A percentile compares a stretch with the other conserved stretches of the same genome.
These are phyloP conservation scores for Aschersonia sp. DNA, from an alignment of 2,329 filamentous ascomycete species.

Conservation along the genomic window DNA sequence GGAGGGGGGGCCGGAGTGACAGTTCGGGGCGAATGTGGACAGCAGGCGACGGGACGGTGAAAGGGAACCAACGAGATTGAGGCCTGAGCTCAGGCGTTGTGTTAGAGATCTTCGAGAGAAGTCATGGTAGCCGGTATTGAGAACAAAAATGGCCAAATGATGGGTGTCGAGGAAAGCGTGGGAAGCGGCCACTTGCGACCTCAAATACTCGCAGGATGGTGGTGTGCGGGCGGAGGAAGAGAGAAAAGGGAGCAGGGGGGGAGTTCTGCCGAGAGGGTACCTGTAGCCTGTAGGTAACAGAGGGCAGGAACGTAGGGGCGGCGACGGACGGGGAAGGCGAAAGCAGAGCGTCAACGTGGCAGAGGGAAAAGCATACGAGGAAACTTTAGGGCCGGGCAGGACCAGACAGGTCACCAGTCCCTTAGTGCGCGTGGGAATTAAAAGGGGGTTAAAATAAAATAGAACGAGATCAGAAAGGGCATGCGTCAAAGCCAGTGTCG, in stretches of 20 bases:
- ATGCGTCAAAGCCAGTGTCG: background rate
- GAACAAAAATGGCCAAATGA: constrained; percentile 4
- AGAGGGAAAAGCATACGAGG: background rate
- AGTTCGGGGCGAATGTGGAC: background rate
- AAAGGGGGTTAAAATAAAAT: background rate
- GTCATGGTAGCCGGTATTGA: constrained; percentile 4
- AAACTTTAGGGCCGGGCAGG: background rate
- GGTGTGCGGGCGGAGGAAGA: background rate
- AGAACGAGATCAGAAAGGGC: background rate
- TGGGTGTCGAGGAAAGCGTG: constrained; percentile 2
- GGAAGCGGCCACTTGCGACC: constrained; percentile 3
- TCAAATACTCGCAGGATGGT: constrained; percentile 4
- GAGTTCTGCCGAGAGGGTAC: background rate
- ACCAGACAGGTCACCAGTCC: background rate
- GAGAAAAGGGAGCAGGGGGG: background rate
- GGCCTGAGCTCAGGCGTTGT: constrained; percentile 4
- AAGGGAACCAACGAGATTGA: constrained; percentile 5
- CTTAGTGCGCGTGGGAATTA: background rate
- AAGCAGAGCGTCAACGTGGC: background rate
- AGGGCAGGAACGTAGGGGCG: background rate
- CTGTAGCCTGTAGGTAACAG: too few relatives aligned
- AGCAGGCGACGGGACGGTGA: constrained; percentile 1
- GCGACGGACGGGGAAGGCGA: background rate
- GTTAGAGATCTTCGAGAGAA: constrained; percentile 5
- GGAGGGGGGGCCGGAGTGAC: background rate